Base-by-base conservation (phyloP, 75 land plant species). In the Selaginella tamariscina region DNA sequence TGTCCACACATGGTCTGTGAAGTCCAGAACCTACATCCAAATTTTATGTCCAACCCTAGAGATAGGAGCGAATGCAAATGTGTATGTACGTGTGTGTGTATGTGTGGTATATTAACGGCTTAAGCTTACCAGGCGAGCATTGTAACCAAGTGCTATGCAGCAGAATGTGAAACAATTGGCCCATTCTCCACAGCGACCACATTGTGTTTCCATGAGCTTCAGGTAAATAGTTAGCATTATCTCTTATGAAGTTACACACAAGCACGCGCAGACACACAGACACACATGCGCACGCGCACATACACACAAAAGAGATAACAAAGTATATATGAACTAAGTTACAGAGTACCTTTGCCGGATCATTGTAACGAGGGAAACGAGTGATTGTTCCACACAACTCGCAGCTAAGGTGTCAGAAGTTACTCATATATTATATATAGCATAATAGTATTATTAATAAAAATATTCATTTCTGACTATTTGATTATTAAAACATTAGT, bases 111-210 rank as follows among this genome's bases (percentile, higher is more conserved):
- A 15, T 27, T 22, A 67, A 1, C 8, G 11, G 20, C 20, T 49
- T 13, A 20, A 49, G 20, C 86, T 74, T 31, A 85, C 96, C 79
- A 89, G 70, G 49, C 99, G 96, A 55, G 96, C 70, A 60, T 87
- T 78, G 77, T 87, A 94, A 31, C 99, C 96, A 79, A 89, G 78
- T 28, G 88, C 85, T 72, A 90, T 81, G 79, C 99, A 89, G 70
- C 85, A 94, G n/a, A 89, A 75, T 27, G 96, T 94, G 56, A 94
- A 94, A 70, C 99, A 94, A 75, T 94, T 94, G 5, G 99, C 96
- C 96, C 96, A 94, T 62, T 94, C 99, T 54, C 99, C 99, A 84
- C 99, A 94, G 13, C 99, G 84, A 26, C 99, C 99, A 59, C 65
- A 77, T 70, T 85, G 79, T 56, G 99, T 94, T 78, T 94, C 99